Evolutionary conservation across 441 rosid genomes (phyloP), one percentile per base, ranked within the genome.

Genomic region (Populus hybrid): DNA sequence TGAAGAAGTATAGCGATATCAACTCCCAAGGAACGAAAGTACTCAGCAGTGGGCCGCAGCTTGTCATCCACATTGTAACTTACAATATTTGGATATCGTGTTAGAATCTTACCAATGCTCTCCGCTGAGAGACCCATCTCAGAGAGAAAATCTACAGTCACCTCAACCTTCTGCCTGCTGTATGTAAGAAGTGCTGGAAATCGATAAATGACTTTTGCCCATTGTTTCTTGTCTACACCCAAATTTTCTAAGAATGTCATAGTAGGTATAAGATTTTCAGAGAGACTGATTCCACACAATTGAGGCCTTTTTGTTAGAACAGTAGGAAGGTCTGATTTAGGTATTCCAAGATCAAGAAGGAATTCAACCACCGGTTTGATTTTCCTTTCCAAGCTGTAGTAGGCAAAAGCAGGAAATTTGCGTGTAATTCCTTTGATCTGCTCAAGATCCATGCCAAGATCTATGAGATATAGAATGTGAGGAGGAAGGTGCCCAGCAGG

Each of bases 141-240:
- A 16, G 35, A 63, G 46, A 87, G 86, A 78, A 87, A 85, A 83
- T 80, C 83, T 23, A 83, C 80, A 3, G 84, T 82, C 23, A 67
- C 70, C 78, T 80, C 77, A 21, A 87, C 74, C 80, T 87, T 87
- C 73, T 82, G 81, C 76, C 81, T 82, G 72, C 89, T 87, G 65
- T 83, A 83, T 30, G 84, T 82, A 53, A 85, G 85, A 36, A 83
- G 81, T 18, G 82, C 85, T 30, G 89, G 89, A 70, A 75, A 83
- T 19, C 85, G 86, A 74, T 75, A 77, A 76, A 87, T 85, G 21
- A 87, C 82, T 81, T 83, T 85, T 35, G 89, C 88, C 89, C 89
- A 87, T 75, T 66, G 79, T 77, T 70, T 79, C 85, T 85, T 83
- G 80, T 85, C 88, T 59, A 87, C 83, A 2, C 89, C 89, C 72